Conservation (phyloP, 768 basidiomycete species). For the Pleurotus salmoneostramineus region DNA sequence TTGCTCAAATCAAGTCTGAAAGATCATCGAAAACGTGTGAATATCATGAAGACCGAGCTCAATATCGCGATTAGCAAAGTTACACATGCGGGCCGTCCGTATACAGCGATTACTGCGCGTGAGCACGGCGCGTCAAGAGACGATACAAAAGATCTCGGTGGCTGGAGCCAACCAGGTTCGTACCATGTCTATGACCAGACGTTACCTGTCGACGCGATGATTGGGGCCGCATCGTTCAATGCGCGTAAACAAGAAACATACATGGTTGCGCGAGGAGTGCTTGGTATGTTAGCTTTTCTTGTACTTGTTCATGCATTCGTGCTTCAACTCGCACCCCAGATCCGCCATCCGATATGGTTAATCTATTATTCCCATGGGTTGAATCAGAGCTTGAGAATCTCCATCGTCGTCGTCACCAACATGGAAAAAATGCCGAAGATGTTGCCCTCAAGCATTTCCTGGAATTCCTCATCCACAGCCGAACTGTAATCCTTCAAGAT, state of each 20-base stretch:
- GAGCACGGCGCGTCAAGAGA: slow-evolving; percentile 20
- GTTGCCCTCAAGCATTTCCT: slow-evolving; percentile 24
- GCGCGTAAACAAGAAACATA: slow-evolving; percentile 20
- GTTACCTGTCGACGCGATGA: slow-evolving; percentile 20
- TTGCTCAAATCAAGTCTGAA: background rate
- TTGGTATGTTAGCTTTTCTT: slow-evolving; percentile 17
- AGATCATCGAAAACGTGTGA: slow-evolving; percentile 24
- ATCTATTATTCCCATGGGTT: slow-evolving; percentile 22
- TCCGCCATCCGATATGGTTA: slow-evolving; percentile 15
- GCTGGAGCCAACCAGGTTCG: slow-evolving; percentile 23
- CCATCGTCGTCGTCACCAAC: background rate
- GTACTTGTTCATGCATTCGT: background rate
- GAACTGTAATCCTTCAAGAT: slow-evolving; percentile 28
- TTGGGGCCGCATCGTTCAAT: slow-evolving; percentile 26
- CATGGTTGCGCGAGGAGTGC: slow-evolving; percentile 14
- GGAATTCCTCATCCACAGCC: slow-evolving; percentile 17
- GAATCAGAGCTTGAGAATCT: slow-evolving; percentile 15
- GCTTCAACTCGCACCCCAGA: slow-evolving; percentile 9
- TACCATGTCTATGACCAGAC: slow-evolving; percentile 25
- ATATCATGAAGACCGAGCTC: slow-evolving; percentile 17
- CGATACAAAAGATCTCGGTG: slow-evolving; percentile 26
- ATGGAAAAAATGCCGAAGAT: slow-evolving; percentile 15
- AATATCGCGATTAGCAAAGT: slow-evolving; percentile 22
- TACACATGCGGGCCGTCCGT: slow-evolving; percentile 24
- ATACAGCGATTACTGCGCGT: slow-evolving; percentile 22